Percentiles rank a stretch among this genome's conserved stretches.
phyloP scores from a whole-genome alignment of 176 grass and related monocot genomes.

The Zizania latifolia region DNA sequence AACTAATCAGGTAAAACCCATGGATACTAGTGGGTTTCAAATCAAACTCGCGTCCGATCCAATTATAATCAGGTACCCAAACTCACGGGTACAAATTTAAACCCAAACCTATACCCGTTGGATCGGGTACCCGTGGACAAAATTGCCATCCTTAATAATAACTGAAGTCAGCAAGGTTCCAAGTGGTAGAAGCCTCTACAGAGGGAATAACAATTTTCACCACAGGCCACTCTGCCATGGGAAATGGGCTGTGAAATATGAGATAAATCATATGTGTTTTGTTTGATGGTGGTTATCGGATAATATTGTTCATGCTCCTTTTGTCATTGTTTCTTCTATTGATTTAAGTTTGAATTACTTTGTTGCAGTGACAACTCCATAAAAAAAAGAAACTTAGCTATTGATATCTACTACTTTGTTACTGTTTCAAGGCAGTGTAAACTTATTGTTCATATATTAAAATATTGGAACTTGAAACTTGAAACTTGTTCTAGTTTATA shows the following conservation, averaged over 20 bases:
- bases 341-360: not conserved
- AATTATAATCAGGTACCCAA: too few species aligned
- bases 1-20: too few species aligned
- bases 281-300: not conserved
- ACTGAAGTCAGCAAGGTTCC: conserved; percentile 60
- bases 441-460: not conserved
- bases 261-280: conserved; percentile 45
- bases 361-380: not conserved
- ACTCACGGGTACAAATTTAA: too few species aligned
- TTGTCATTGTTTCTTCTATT: not conserved
- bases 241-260: conserved; percentile 84
- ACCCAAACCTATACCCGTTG: too few species aligned
- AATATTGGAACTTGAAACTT: too few species aligned
- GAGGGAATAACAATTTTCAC: conserved; percentile 73
- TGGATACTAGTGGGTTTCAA: too few species aligned
- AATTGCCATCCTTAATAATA: too few species aligned
- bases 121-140: too few species aligned
- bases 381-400: not conserved
- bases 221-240: conserved; percentile 65
- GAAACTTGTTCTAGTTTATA: too few species aligned
- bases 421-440: not conserved
- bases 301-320: conserved; percentile 18
- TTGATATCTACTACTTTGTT: not conserved
- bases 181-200: conserved; percentile 58
- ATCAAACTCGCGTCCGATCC: too few species aligned